These are phyloP conservation scores for Volvox reticuliferus DNA, from an alignment of 139 green algal species.

Conservation along the genomic window DNA sequence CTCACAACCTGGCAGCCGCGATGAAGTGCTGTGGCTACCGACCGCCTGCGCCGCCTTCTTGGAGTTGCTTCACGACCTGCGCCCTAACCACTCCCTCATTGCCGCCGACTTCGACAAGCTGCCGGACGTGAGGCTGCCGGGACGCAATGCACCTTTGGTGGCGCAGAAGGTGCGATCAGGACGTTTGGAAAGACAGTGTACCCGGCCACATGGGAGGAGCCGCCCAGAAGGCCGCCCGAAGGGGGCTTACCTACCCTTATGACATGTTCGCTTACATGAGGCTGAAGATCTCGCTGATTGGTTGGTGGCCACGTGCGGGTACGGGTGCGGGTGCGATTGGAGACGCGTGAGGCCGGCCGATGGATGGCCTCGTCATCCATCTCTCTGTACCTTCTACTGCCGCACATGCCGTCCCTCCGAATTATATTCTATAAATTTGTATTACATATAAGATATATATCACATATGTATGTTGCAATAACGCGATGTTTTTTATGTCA, in stretches of 20 bases:
- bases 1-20: slow-evolving; percentile 1
- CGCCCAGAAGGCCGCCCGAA: too few species aligned
- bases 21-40: slow-evolving; percentile 75
- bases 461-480: too few species aligned
- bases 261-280: too few species aligned
- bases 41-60: slow-evolving; percentile 78
- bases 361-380: too few species aligned
- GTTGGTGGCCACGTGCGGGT: background rate
- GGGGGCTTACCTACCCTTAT: too few species aligned
- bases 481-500: too few species aligned
- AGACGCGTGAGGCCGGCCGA: too few species aligned
- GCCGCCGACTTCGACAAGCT: slow-evolving; percentile 89
- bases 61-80: slow-evolving; percentile 73
- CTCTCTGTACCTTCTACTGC: too few species aligned
- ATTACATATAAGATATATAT: too few species aligned
- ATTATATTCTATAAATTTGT: too few species aligned
- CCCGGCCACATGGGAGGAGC: background rate
- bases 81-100: slow-evolving; percentile 83
- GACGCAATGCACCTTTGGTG: slow-evolving; percentile 86
- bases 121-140: slow-evolving; percentile 80
- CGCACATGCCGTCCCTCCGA: too few species aligned
- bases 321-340: background rate
- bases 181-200: too few species aligned
- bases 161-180: slow-evolving; percentile 60
- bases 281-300: background rate